phyloP scores from a whole-genome alignment of 2,329 filamentous ascomycete genomes.

The Alternaria ethzedia region DNA sequence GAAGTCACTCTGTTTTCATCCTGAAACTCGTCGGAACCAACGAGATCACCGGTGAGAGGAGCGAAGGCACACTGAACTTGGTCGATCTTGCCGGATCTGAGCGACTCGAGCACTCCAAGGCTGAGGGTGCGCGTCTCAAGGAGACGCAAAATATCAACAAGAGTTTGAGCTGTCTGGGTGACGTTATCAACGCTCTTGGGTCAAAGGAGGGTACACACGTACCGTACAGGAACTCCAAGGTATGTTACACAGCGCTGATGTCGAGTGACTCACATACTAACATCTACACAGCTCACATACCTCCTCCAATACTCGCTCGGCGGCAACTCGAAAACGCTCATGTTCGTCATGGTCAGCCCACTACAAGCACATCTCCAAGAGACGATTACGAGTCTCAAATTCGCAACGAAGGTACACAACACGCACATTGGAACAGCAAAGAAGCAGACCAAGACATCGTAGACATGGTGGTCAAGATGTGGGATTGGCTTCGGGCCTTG shows the following conservation, averaged over 20 bases:
- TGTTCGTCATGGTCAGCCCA: slow-evolving; percentile 98
- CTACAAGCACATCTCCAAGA: slow-evolving; percentile 89
- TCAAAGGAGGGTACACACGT: slow-evolving; percentile 78
- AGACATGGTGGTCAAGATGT: not conserved
- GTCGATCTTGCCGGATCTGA: slow-evolving; percentile 96
- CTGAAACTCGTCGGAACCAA: slow-evolving; percentile 73
- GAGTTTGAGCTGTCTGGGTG: slow-evolving; percentile 86
- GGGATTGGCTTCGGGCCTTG: not conserved
- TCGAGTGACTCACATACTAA: slow-evolving; percentile 9
- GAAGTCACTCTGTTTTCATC: slow-evolving; percentile 96
- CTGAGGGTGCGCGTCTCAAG: slow-evolving; percentile 83
- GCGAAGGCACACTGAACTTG: slow-evolving; percentile 91
- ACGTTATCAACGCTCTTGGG: slow-evolving; percentile 93
- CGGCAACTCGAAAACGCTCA: slow-evolving; percentile 95
- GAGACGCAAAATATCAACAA: slow-evolving; percentile 99
- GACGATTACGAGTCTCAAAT: slow-evolving; percentile 92
- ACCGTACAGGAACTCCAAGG: slow-evolving; percentile 94
- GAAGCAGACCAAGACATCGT: slow-evolving; percentile 66
- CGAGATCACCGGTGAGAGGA: slow-evolving; percentile 77
- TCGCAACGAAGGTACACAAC: slow-evolving; percentile 93
- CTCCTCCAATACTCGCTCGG: slow-evolving; percentile 93
- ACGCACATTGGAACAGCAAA: slow-evolving; percentile 92
- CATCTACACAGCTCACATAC: slow-evolving; percentile 73
- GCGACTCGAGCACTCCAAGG: slow-evolving; percentile 83
- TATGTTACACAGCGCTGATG: slow-evolving; percentile 45